Conservation (phyloP, 169 alveolate genomes). For the Plasmodium gallinaceum region DNA sequence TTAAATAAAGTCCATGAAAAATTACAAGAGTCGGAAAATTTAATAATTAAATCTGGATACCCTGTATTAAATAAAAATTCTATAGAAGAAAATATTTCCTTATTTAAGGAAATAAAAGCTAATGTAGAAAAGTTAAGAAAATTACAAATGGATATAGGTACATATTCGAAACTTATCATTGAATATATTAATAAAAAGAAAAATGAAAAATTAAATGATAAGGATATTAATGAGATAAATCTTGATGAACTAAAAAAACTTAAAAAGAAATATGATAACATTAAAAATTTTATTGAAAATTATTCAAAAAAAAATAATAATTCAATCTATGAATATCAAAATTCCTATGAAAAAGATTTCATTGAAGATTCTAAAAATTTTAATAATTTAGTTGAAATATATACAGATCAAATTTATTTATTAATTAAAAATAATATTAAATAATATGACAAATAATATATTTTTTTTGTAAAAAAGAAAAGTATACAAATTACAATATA, state of each 20-base stretch:
- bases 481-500: too few species aligned
- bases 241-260: constrained; percentile 19
- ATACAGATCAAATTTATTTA: constrained; percentile 47
- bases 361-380: constrained; percentile 18
- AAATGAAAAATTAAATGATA: neutral
- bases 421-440: constrained; percentile 30
- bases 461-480: neutral
- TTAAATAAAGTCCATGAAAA: constrained; percentile 27
- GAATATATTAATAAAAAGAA: constrained; percentile 8
- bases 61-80: constrained; percentile 10
- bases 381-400: constrained; percentile 25
- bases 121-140: constrained; percentile 6
- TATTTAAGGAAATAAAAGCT: constrained; percentile 26
- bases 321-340: neutral
- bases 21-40: neutral
- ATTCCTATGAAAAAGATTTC: constrained; percentile 10
- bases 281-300: constrained; percentile 23
- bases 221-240: neutral
- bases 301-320: constrained; percentile 30
- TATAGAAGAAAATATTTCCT: constrained; percentile 18
- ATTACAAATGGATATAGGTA: constrained; percentile 2
- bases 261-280: constrained; percentile 10
- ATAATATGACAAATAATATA: constrained; percentile 6
- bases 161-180: constrained; percentile 4
- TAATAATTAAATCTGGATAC: constrained; percentile 5